Evolutionary conservation across 2,329 filamentous ascomycete genomes (phyloP).

Genomic region (Cordyceps sp.): DNA sequence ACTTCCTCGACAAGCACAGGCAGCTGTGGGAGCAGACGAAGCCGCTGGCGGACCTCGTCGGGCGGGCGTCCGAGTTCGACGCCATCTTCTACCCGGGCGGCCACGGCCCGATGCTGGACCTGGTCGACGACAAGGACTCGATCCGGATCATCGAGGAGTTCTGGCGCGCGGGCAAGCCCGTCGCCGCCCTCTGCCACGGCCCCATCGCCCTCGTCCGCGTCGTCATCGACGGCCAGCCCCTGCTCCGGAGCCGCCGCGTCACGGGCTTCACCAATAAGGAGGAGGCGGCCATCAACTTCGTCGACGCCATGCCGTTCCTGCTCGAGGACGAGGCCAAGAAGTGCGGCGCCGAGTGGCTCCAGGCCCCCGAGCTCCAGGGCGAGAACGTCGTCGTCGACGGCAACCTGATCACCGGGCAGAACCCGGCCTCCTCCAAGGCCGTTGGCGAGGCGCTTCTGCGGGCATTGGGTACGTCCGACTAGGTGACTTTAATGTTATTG

Average conservation of each 20-base stretch:
- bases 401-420: conserved; percentile 39
- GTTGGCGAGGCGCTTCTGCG: conserved; percentile 34
- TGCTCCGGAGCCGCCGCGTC: conserved; percentile 38
- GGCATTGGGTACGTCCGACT: conserved; percentile 16
- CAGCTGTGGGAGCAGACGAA: conserved; percentile 46
- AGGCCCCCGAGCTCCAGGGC: conserved; percentile 32
- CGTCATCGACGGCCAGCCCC: conserved; percentile 31
- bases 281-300: conserved; percentile 27
- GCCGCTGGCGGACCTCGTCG: conserved; percentile 37
- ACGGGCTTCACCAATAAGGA: conserved; percentile 48
- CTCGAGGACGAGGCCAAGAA: conserved; percentile 38
- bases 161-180: conserved; percentile 40
- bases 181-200: conserved; percentile 54
- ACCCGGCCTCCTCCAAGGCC: conserved; percentile 32
- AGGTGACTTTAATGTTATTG: background rate
- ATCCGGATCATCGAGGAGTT: conserved; percentile 47
- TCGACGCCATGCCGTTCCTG: conserved; percentile 38
- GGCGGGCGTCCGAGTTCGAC: conserved; percentile 42
- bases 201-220: conserved; percentile 45
- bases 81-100: conserved; percentile 42
- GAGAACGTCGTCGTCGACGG: conserved; percentile 33
- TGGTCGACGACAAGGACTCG: conserved; percentile 37
- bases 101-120: conserved; percentile 52
- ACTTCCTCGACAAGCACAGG: conserved; percentile 39
- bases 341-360: conserved; percentile 36